Conservation (phyloP, 495 filamentous ascomycete species). For the Annulohypoxylon stygium region DNA sequence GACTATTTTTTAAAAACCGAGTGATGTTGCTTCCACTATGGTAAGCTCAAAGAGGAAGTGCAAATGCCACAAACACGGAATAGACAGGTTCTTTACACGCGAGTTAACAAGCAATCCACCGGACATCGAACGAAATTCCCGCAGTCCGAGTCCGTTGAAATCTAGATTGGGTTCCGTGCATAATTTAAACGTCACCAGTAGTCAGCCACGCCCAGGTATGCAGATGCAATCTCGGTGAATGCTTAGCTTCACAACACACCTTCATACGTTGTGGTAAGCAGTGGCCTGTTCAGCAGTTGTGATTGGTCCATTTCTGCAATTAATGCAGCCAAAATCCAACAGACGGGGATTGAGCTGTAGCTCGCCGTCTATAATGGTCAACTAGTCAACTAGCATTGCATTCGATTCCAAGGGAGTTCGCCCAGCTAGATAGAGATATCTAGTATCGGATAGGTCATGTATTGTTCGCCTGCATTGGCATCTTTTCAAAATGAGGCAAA, state of each 20-base stretch:
- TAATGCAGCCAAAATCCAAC: not conserved
- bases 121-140: not conserved
- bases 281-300: not conserved
- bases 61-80: too few relatives aligned
- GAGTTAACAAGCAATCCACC: too few relatives aligned
- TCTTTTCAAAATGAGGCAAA: not conserved
- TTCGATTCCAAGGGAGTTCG: not conserved
- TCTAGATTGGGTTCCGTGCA: not conserved
- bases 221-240: not conserved
- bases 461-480: not conserved
- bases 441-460: too few relatives aligned
- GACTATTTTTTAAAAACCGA: too few relatives aligned
- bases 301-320: not conserved
- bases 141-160: not conserved
- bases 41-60: too few relatives aligned
- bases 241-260: not conserved
- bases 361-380: not conserved
- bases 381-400: not conserved
- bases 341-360: not conserved
- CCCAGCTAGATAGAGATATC: constrained; percentile 5
- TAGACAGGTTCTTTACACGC: too few relatives aligned
- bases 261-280: not conserved
- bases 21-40: too few relatives aligned
- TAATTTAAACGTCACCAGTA: not conserved
- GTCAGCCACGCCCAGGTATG: not conserved